Evolutionary conservation across 108 stramenopile species (phyloP), one percentile per base, ranked within the genome.

Genomic region (Thalassiosira profunda): DNA sequence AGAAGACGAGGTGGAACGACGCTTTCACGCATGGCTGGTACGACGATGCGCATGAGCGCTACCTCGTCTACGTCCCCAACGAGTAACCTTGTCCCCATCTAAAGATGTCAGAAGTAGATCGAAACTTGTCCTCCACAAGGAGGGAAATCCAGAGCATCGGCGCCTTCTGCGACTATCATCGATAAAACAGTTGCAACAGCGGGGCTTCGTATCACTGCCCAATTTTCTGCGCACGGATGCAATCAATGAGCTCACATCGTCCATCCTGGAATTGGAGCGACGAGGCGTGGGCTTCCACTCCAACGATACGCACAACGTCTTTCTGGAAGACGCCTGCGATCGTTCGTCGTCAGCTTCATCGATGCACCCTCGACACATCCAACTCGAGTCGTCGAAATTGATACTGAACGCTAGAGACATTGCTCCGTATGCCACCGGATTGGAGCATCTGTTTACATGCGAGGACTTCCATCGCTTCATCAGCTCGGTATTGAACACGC

Each of bases 221-320:
- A 4, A 24, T 28, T 70, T 70, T 21, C 47, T 70, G 12, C 45
- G 34, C 9, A 35, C 58, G 14, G 20, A 24, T 5, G 57, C 36
- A 21, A 29, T 70, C 1, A 29, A 51, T 23, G 11, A 18, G 9
- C 49, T 70, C 7, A n/a, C 47, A 7, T 70, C 69, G 18, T 58
- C 18, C 33, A 51, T 70, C 15, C 23, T 60, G 1, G 26, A 70
- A 23, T 23, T 60, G 23, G 69, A 70, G 38, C 14, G 36, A 33
- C 45, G 24, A 28, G 58, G 69, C 18, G 58, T 60, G 0, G 69
- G 69, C 30, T 70, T 52, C 41, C 61, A 60, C 58, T 70, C 69
- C 11, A 53, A 28, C 40, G 69, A 70, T 18, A 48, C 38, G 17
- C 69, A 70, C 37, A 70, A 70, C 33, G 58, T 59, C 29, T 70